Conservation (phyloP, 345 rosid genomes). For the Physaria fendleri region DNA sequence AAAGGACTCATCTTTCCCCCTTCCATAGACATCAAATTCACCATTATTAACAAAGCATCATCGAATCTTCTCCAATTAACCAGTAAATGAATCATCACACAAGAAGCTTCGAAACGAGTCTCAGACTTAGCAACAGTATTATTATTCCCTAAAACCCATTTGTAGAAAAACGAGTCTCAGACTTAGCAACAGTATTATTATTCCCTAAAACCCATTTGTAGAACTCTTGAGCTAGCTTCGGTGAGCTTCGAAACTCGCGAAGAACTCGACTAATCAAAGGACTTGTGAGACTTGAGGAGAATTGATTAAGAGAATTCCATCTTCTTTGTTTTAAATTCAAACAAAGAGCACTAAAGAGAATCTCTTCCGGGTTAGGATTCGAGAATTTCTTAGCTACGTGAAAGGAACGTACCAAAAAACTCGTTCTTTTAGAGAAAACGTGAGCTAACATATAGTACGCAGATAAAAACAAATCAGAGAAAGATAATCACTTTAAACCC, state of each 20-base stretch:
- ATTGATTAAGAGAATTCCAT: slow-evolving; percentile 51
- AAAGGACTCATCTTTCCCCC: slow-evolving; percentile 34
- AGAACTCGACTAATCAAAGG: slow-evolving; percentile 41
- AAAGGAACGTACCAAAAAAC: slow-evolving; percentile 33
- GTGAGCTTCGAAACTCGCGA: slow-evolving; percentile 44
- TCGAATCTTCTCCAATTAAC: slow-evolving; percentile 42
- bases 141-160: slow-evolving; percentile 30
- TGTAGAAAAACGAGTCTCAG: no score
- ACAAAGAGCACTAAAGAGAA: slow-evolving; percentile 48
- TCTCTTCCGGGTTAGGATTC: slow-evolving; percentile 38
- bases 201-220: slow-evolving; percentile 39
- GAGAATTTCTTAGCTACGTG: slow-evolving; percentile 38
- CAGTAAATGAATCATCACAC: slow-evolving; percentile 46
- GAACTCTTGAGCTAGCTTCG: slow-evolving; percentile 52
- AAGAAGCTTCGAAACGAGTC: slow-evolving; percentile 36
- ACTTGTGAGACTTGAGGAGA: slow-evolving; percentile 38
- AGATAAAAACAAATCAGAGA: not conserved
- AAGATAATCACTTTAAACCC: not conserved
- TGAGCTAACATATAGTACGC: slow-evolving; percentile 19
- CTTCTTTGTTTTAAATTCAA: slow-evolving; percentile 49
- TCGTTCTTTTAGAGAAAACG: slow-evolving; percentile 27
- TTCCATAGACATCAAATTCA: slow-evolving; percentile 34
- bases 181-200: not conserved
- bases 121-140: slow-evolving; percentile 13
- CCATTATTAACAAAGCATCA: slow-evolving; percentile 41